Evolutionary conservation across 257 asterid genomes (phyloP), one percentile per base, ranked within the genome.

Genomic region (Henckelia pumila): DNA sequence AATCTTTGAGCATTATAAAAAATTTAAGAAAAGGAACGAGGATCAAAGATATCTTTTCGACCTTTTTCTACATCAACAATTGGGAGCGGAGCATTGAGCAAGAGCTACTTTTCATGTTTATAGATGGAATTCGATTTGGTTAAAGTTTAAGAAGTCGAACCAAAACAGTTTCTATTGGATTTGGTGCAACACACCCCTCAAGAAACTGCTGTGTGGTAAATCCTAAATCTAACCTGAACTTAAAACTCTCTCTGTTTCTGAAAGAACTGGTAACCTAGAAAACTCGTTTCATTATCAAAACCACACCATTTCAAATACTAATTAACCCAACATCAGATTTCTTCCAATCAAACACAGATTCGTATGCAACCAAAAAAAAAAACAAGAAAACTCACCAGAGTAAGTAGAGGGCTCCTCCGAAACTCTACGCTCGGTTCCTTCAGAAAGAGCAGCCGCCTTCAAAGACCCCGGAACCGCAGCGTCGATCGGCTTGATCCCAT

Each of bases 401-500:
- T 44, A 80, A 75, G 77, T 35, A 68, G 85, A 80, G 55, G 81
- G 63, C n/a, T 84, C 89, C 68, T 88, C 88, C 4, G 87, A 29
- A 65, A 82, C 63, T 57, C 81, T 81, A 63, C 88, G 76, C 59
- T 81, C 90, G 23, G 86, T 79, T 32, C 87, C 92, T 79, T 86
- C 93, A 59, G 96, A 85, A 47, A 81, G 68, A 67, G 95, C 87
- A 63, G 87, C 80, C 56, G 83, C 82, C 44, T 70, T 79, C 47
- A 69, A 33, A 68, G 77, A 74, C 55, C 81, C 56, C 6, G 88
- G 65, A 58, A 75, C 19, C 53, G 73, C 63, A 75, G 62, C 20
- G 5, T 61, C 70, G 56, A 63, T 66, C 52, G 68, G 63, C 69
- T 73, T 85, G 8, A 67, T 55, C 52, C 63, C 71, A 53, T 71